A percentile compares a stretch with the other conserved stretches of the same genome.
phyloP scores from a whole-genome alignment of 2,329 filamentous ascomycete species.

The Alternaria brassicae region DNA sequence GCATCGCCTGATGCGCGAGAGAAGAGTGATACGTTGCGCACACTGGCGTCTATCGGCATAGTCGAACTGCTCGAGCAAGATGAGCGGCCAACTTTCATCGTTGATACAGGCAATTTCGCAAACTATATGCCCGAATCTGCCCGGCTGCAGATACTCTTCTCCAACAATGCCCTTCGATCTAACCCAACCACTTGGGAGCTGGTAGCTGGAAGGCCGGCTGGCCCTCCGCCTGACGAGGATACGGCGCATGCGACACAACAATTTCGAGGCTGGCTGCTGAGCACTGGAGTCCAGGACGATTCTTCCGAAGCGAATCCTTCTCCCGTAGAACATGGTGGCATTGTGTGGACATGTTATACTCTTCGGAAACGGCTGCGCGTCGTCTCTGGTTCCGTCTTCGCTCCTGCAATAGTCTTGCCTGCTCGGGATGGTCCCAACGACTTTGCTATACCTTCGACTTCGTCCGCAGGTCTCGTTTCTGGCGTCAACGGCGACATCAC shows the following conservation, averaged over 20 bases:
- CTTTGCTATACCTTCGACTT: conserved; percentile 35
- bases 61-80: conserved; percentile 79
- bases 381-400: conserved; percentile 60
- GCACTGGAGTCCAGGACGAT: conserved; percentile 61
- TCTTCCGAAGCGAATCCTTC: conserved; percentile 59
- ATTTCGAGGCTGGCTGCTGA: conserved; percentile 75
- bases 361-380: conserved; percentile 73
- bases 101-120: conserved; percentile 69
- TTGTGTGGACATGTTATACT: conserved; percentile 74
- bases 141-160: conserved; percentile 69
- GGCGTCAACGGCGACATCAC: conserved; percentile 17
- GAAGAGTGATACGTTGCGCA: conserved; percentile 59
- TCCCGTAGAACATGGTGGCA: conserved; percentile 65
- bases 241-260: conserved; percentile 45
- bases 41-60: conserved; percentile 70
- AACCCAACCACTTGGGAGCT: conserved; percentile 64
- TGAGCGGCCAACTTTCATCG: conserved; percentile 75
- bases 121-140: conserved; percentile 59
- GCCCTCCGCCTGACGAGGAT: conserved; percentile 47
- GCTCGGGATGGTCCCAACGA: conserved; percentile 48
- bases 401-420: conserved; percentile 24
- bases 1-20: conserved; percentile 61
- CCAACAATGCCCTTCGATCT: conserved; percentile 70
- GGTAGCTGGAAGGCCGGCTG: conserved; percentile 57
- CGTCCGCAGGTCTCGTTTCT: conserved; percentile 23